A percentile compares a stretch with the other conserved stretches of the same genome.
Evolutionary conservation across 257 asterid genomes (phyloP).

Genomic region (Verbena officinalis): DNA sequence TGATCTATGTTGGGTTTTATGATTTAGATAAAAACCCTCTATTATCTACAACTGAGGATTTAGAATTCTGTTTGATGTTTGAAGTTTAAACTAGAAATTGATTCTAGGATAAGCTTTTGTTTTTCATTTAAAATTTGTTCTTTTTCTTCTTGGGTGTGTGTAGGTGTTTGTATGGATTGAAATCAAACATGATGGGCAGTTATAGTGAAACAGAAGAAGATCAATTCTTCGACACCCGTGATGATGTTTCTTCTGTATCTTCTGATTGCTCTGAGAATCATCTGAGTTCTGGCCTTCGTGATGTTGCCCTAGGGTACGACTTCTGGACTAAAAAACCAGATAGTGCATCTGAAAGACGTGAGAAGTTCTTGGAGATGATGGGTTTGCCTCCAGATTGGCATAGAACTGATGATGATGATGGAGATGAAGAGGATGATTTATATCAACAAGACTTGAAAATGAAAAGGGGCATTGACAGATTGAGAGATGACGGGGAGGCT

Average conservation of each 20-base stretch:
- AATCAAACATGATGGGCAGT: conserved; percentile 42
- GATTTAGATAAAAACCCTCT: background rate
- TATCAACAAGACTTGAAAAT: conserved; percentile 19
- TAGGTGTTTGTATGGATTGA: conserved; percentile 35
- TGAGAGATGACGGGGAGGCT: conserved; percentile 40
- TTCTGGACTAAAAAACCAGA: conserved; percentile 54
- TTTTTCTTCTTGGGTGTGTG: background rate
- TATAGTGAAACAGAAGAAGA: conserved; percentile 39
- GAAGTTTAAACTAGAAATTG: background rate
- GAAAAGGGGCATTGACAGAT: conserved; percentile 29
- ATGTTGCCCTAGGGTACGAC: conserved; percentile 49
- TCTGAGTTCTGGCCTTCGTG: conserved; percentile 33
- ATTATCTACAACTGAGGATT: background rate
- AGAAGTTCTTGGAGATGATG: conserved; percentile 54
- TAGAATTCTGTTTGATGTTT: background rate
- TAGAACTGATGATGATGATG: conserved; percentile 19
- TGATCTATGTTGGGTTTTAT: conserved; percentile 7
- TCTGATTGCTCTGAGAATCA: conserved; percentile 44
- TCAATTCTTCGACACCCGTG: conserved; percentile 56
- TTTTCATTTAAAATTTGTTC: conserved; percentile 13
- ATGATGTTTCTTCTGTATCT: conserved; percentile 45
- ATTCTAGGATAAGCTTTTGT: background rate
- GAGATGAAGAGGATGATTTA: conserved; percentile 21
- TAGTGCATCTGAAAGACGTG: conserved; percentile 56
- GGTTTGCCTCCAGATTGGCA: conserved; percentile 46